These are phyloP conservation scores for Phytophthora sansomeana DNA, from an alignment of 352 stramenopile genomes.

Conservation along the genomic window DNA sequence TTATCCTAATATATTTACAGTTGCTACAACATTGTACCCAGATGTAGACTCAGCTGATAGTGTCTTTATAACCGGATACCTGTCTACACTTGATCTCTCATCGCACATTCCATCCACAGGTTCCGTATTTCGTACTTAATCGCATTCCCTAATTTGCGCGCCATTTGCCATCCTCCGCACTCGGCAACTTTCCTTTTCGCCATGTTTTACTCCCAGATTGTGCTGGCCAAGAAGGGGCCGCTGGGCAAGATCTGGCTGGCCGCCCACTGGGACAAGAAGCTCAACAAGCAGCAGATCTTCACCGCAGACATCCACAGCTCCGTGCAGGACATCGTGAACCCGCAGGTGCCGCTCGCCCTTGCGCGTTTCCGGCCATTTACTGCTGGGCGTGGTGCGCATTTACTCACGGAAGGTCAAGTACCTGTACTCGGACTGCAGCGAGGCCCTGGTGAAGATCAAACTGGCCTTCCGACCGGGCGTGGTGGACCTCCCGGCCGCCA, in stretches of 20 bases:
- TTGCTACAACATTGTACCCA: too few species aligned
- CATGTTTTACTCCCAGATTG: slow-evolving; percentile 99
- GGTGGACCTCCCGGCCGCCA: slow-evolving; percentile 74
- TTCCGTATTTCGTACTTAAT: slow-evolving; percentile 28
- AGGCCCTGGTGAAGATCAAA: slow-evolving; percentile 99
- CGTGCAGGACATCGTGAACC: slow-evolving; percentile 97
- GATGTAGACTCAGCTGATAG: too few species aligned
- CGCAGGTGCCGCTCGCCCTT: slow-evolving; percentile 96
- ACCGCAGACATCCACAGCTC: slow-evolving; percentile 96
- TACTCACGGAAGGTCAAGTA: slow-evolving; percentile 99
- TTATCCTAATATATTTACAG: too few species aligned
- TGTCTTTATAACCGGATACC: too few species aligned
- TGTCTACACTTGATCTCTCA: too few species aligned
- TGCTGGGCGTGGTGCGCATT: slow-evolving; percentile 99
- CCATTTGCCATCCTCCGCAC: slow-evolving; percentile 13
- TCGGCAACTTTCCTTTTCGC: slow-evolving; percentile 21
- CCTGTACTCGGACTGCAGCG: slow-evolving; percentile 98
- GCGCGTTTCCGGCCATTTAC: slow-evolving; percentile 96
- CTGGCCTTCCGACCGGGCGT: slow-evolving; percentile 93
- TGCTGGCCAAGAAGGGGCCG: slow-evolving; percentile 99
- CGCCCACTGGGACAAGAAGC: slow-evolving; percentile 99
- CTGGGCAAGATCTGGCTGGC: slow-evolving; percentile 99
- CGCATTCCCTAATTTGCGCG: slow-evolving; percentile 8
- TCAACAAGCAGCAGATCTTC: slow-evolving; percentile 99
- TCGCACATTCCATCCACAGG: too few species aligned